A percentile compares a stretch with the other conserved stretches of the same genome.
These are phyloP conservation scores for Plasmodium blacklocki DNA, from an alignment of 169 alveolate genomes.

Conservation along the genomic window DNA sequence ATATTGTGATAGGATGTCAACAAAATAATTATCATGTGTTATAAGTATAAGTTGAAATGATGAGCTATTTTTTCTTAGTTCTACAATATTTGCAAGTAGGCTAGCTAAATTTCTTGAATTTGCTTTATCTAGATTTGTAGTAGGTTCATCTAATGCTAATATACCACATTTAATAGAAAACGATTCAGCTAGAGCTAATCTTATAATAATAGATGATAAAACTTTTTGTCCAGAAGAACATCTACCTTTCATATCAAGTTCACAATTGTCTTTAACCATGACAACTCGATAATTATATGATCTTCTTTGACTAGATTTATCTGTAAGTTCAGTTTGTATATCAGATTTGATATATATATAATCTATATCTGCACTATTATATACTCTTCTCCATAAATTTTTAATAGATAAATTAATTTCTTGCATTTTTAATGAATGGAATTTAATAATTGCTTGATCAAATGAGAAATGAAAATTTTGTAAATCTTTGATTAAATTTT, in stretches of 20 bases:
- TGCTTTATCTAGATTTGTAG: slow-evolving; percentile 97
- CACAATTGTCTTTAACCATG: slow-evolving; percentile 89
- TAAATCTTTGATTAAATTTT: slow-evolving; percentile 70
- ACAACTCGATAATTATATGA: slow-evolving; percentile 88
- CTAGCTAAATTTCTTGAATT: slow-evolving; percentile 92
- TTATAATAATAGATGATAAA: slow-evolving; percentile 96
- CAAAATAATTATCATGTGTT: slow-evolving; percentile 95
- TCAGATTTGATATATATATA: slow-evolving; percentile 83
- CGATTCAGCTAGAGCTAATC: slow-evolving; percentile 99
- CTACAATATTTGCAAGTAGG: slow-evolving; percentile 81
- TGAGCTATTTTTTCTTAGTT: slow-evolving; percentile 77
- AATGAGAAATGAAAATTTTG: slow-evolving; percentile 74
- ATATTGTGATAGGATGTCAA: slow-evolving; percentile 59
- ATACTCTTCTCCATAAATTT: slow-evolving; percentile 97
- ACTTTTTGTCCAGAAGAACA: slow-evolving; percentile 99
- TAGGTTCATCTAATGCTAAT: slow-evolving; percentile 99
- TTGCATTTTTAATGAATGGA: slow-evolving; percentile 91
- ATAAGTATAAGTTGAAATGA: slow-evolving; percentile 95
- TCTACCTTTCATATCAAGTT: slow-evolving; percentile 96
- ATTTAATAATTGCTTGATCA: slow-evolving; percentile 81
- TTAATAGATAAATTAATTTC: slow-evolving; percentile 95
- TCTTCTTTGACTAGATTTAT: slow-evolving; percentile 72
- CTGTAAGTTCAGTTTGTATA: slow-evolving; percentile 22
- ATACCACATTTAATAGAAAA: slow-evolving; percentile 98
- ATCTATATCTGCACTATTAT: slow-evolving; percentile 96